Percentiles rank a stretch among this genome's conserved stretches.
Conservation (phyloP, 1,139 yeast genomes). For the Spathaspora sp. region DNA sequence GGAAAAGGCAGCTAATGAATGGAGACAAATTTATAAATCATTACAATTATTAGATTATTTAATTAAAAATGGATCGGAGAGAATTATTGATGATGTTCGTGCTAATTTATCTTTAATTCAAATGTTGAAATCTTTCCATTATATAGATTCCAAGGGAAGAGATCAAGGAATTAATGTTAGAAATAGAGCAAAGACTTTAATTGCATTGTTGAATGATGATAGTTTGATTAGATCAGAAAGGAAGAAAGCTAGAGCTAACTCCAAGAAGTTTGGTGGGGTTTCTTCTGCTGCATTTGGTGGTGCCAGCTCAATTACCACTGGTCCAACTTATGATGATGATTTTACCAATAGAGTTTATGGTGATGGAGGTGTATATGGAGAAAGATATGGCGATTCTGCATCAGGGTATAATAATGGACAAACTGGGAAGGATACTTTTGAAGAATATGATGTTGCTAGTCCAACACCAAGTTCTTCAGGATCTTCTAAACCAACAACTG, state of each 20-base stretch:
- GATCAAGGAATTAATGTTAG: conserved; percentile 97
- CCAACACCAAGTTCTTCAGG: conserved; percentile 21
- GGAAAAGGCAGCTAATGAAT: conserved; percentile 92
- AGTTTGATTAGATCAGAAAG: conserved; percentile 77
- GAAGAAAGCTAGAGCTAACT: conserved; percentile 81
- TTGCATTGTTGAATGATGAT: conserved; percentile 74
- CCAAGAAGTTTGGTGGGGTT: conserved; percentile 77
- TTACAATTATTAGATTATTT: conserved; percentile 88
- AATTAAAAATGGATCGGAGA: conserved; percentile 88
- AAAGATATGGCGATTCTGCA: conserved; percentile 60
- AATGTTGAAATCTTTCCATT: conserved; percentile 92
- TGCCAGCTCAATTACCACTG: conserved; percentile 37
- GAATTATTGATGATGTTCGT: conserved; percentile 93
- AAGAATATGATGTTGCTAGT: conserved; percentile 65
- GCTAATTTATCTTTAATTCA: conserved; percentile 79
- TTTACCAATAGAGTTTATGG: conserved; percentile 65
- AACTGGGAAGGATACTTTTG: conserved; percentile 51
- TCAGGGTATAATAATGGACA: conserved; percentile 41
- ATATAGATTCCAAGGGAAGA: conserved; percentile 88
- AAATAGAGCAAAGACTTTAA: conserved; percentile 79
- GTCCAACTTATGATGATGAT: conserved; percentile 51
- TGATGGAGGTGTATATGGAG: conserved; percentile 79
- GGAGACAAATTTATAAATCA: conserved; percentile 97
- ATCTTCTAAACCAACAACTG: conserved; percentile 40
- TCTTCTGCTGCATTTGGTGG: conserved; percentile 55